A percentile compares a stretch with the other conserved stretches of the same genome.
These are phyloP conservation scores for Cyanodermella asteris DNA, from an alignment of 2,329 filamentous ascomycete species.

Conservation along the genomic window DNA sequence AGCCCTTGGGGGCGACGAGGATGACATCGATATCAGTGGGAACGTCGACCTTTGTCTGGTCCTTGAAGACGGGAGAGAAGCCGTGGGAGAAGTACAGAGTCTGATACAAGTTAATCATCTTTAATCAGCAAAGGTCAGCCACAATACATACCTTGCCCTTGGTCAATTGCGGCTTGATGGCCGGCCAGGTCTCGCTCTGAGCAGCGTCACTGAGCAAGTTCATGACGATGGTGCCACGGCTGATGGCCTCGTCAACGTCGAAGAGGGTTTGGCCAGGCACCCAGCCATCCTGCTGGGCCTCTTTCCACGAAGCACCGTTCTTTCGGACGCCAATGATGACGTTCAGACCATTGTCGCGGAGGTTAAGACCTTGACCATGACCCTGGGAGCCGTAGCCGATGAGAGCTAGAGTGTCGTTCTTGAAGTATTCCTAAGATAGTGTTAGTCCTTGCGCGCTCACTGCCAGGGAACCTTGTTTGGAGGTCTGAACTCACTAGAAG, in stretches of 20 bases:
- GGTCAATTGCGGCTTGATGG: conserved; percentile 91
- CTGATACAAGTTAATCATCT: conserved; percentile 23
- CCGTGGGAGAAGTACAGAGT: conserved; percentile 99
- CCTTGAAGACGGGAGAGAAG: conserved; percentile 99
- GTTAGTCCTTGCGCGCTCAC: conserved; percentile 3
- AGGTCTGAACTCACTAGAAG: conserved; percentile 48
- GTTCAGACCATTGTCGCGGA: conserved; percentile 98
- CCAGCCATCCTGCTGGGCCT: conserved; percentile 93
- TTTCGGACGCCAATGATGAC: conserved; percentile 98
- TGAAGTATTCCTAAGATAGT: conserved; percentile 72
- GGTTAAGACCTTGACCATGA: conserved; percentile 97
- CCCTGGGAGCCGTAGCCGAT: conserved; percentile 98
- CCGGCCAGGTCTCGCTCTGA: conserved; percentile 96
- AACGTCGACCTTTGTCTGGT: conserved; percentile 95
- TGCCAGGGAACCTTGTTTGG: conserved; percentile 7
- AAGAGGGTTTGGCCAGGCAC: conserved; percentile 97
- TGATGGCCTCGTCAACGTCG: conserved; percentile 90
- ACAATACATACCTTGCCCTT: conserved; percentile 69
- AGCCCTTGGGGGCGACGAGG: conserved; percentile 97
- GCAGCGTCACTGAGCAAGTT: conserved; percentile 96
- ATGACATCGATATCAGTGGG: conserved; percentile 95
- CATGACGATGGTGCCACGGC: conserved; percentile 88
- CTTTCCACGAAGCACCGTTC: conserved; percentile 95
- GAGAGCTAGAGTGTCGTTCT: conserved; percentile 95
- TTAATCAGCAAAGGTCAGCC: conserved; percentile 1